phyloP scores from a whole-genome alignment of 768 basidiomycete genomes.

The Clavaria fumosa region DNA sequence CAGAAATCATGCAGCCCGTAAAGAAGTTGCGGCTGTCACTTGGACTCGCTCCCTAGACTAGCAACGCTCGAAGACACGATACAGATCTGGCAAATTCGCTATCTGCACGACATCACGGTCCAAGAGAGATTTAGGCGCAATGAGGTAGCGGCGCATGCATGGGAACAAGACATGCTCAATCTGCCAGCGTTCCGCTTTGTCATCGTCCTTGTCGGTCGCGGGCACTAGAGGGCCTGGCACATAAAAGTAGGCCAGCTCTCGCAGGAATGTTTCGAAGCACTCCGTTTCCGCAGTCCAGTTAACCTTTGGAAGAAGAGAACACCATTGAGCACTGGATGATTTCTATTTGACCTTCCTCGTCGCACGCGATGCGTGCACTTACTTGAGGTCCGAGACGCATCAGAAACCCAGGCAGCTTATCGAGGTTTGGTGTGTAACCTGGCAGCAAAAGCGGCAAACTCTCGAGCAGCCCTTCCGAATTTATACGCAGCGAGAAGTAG shows the following conservation, averaged over 20 bases:
- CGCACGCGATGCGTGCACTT: slow-evolving; percentile 1
- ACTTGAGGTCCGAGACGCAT: slow-evolving; percentile 92
- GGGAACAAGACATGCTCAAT: slow-evolving; percentile 87
- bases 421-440: slow-evolving; percentile 83
- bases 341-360: neutral
- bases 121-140: slow-evolving; percentile 47
- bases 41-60: no score
- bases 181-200: slow-evolving; percentile 64
- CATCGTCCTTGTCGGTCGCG: slow-evolving; percentile 23
- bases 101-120: slow-evolving; percentile 73
- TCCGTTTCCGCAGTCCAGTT: slow-evolving; percentile 75
- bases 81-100: slow-evolving; percentile 81
- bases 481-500: slow-evolving; percentile 74
- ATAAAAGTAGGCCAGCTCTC: slow-evolving; percentile 88
- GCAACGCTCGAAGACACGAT: slow-evolving; percentile 90
- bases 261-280: slow-evolving; percentile 76
- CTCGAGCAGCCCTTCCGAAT: slow-evolving; percentile 49
- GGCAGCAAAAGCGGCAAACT: slow-evolving; percentile 69
- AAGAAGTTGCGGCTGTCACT: no score
- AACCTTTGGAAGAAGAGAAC: slow-evolving; percentile 40
- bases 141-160: slow-evolving; percentile 61
- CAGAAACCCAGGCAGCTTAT: slow-evolving; percentile 77
- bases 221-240: slow-evolving; percentile 52
- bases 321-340: neutral
- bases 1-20: no score